phyloP scores from a whole-genome alignment of 2,329 filamentous ascomycete genomes.

The Trematosphaeria pertusa region DNA sequence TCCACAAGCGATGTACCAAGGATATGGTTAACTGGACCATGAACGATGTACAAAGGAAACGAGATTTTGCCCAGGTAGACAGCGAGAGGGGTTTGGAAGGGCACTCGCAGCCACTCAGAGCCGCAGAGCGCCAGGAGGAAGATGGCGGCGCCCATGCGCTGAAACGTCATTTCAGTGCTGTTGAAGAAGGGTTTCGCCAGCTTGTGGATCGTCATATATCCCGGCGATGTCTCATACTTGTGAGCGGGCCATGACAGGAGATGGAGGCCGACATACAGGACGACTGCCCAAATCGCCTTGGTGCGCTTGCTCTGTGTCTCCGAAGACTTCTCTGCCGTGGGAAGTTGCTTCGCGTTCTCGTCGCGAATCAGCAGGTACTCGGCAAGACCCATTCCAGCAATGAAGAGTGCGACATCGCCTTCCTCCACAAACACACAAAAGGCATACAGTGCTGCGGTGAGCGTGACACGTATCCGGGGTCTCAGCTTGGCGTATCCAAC shows the following conservation, averaged over 20 bases:
- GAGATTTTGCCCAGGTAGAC: slow-evolving; percentile 63
- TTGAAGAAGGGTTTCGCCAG: slow-evolving; percentile 60
- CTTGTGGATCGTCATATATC: slow-evolving; percentile 58
- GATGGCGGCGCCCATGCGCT: slow-evolving; percentile 59
- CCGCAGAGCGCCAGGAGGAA: slow-evolving; percentile 24
- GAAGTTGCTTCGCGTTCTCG: slow-evolving; percentile 5
- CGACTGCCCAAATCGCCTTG: slow-evolving; percentile 5
- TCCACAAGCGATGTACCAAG: slow-evolving; percentile 48
- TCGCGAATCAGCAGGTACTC: slow-evolving; percentile 26
- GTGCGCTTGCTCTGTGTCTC: slow-evolving; percentile 3
- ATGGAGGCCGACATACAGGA: slow-evolving; percentile 59
- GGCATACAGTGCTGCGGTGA: slow-evolving; percentile 14
- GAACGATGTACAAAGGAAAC: slow-evolving; percentile 62
- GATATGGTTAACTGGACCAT: slow-evolving; percentile 54
- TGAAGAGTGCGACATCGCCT: slow-evolving; percentile 30
- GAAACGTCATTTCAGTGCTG: slow-evolving; percentile 64
- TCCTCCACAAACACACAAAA: slow-evolving; percentile 26
- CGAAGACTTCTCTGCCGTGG: not conserved
- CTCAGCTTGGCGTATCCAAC: slow-evolving; percentile 22
- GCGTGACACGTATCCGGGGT: slow-evolving; percentile 17
- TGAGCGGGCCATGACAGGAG: slow-evolving; percentile 58
- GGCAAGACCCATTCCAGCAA: slow-evolving; percentile 28
- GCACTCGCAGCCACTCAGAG: slow-evolving; percentile 32
- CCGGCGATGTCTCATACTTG: slow-evolving; percentile 54
- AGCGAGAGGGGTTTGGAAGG: slow-evolving; percentile 53